A percentile compares a stretch with the other conserved stretches of the same genome.
Conservation (phyloP, 495 filamentous ascomycete species). For the Aspergillus affinis region DNA sequence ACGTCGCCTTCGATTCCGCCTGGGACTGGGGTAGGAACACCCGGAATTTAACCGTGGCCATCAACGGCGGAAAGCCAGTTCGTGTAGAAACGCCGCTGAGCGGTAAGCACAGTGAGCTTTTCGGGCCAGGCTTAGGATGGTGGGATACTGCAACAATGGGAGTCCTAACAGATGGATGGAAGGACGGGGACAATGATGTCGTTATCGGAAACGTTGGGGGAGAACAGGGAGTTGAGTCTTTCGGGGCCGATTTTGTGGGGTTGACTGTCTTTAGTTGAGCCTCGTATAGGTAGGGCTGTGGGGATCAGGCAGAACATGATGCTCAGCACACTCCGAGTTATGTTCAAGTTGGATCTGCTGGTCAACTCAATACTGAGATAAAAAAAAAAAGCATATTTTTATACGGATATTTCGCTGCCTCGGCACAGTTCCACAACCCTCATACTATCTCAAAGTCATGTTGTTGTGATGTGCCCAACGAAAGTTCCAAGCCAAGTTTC, state of each 20-base stretch:
- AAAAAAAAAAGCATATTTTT: no score
- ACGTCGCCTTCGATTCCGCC: slow-evolving; percentile 43
- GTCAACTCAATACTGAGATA: no score
- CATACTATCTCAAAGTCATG: no score
- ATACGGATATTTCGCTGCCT: no score
- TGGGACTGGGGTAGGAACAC: slow-evolving; percentile 46
- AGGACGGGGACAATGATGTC: slow-evolving; percentile 37
- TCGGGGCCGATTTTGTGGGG: slow-evolving; percentile 44
- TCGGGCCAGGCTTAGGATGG: slow-evolving; percentile 45
- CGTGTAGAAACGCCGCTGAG: slow-evolving; percentile 49
- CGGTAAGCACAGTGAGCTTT: slow-evolving; percentile 47
- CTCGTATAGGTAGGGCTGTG: not conserved
- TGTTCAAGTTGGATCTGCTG: no score
- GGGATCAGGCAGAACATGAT: no score
- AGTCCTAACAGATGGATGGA: slow-evolving; percentile 45
- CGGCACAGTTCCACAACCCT: no score
- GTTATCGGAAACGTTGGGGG: slow-evolving; percentile 40
- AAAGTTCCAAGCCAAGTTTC: not conserved
- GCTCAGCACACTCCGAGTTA: no score
- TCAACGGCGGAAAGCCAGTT: slow-evolving; percentile 41
- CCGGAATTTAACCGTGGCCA: slow-evolving; percentile 44
- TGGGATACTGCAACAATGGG: slow-evolving; percentile 46
- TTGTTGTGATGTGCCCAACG: no score
- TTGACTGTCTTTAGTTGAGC: slow-evolving; percentile 16
- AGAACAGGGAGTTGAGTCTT: slow-evolving; percentile 28